Evolutionary conservation across 306 rosid genomes (phyloP).

Genomic region (Carpinus fangiana): DNA sequence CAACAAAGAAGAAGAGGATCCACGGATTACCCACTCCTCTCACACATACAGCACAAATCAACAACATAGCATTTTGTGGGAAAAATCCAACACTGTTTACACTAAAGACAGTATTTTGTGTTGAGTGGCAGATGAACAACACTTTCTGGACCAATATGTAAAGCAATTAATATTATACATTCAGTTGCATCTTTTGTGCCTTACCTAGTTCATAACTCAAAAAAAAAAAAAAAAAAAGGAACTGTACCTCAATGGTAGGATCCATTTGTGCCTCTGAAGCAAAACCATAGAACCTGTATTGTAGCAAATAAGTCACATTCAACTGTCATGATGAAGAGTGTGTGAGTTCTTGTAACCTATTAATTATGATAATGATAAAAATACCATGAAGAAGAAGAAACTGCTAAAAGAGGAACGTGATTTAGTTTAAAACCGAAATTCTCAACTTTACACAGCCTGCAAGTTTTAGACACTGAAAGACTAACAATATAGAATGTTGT

Average conservation of each 20-base stretch:
- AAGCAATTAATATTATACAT: constrained; percentile 21
- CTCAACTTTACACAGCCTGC: background rate
- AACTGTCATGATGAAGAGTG: background rate
- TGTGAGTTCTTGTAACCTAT: constrained; percentile 19
- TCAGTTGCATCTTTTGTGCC: constrained; percentile 1
- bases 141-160: no score
- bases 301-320: constrained; percentile 10
- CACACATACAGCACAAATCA: no score
- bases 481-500: background rate
- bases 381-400: background rate
- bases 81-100: background rate
- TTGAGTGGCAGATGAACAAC: no score
- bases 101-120: no score
- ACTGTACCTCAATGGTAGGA: constrained; percentile 82
- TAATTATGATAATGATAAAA: background rate
- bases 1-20: no score
- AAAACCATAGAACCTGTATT: constrained; percentile 88
- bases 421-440: constrained; percentile 1
- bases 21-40: no score
- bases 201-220: constrained; percentile 3
- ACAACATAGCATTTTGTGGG: background rate
- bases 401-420: background rate
- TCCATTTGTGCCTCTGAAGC: constrained; percentile 92
- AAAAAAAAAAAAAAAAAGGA: background rate
- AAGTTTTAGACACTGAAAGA: background rate